These are phyloP conservation scores for Aspergillus eucalypticola DNA, from an alignment of 2,329 filamentous ascomycete species.

Conservation along the genomic window DNA sequence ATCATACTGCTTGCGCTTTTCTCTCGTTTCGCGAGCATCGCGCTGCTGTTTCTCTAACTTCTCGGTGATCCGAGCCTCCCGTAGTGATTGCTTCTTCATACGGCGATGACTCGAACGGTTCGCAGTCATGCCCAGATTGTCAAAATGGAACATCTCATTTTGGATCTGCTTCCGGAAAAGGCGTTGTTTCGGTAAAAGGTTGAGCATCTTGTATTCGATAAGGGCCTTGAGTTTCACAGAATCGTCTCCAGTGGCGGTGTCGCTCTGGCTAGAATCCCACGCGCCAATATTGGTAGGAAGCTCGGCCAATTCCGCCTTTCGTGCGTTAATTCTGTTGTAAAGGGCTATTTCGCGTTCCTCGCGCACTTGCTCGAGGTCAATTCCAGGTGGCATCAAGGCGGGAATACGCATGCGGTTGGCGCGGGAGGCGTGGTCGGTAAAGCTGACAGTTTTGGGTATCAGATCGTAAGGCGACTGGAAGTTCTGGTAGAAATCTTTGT, in stretches of 20 bases:
- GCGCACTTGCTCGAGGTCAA: conserved; percentile 81
- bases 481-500: conserved; percentile 62
- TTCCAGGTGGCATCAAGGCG: conserved; percentile 81
- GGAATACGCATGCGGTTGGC: conserved; percentile 79
- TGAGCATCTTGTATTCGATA: conserved; percentile 92
- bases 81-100: conserved; percentile 94
- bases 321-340: conserved; percentile 84
- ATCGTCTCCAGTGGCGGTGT: conserved; percentile 72
- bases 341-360: conserved; percentile 85
- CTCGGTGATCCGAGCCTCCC: conserved; percentile 95
- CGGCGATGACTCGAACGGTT: conserved; percentile 88
- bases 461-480: conserved; percentile 71
- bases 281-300: conserved; percentile 82
- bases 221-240: conserved; percentile 83
- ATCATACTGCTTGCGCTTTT: conserved; percentile 96
- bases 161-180: conserved; percentile 83
- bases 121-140: conserved; percentile 95
- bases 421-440: conserved; percentile 74
- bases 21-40: conserved; percentile 89
- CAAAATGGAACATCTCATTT: conserved; percentile 89
- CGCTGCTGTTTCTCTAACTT: conserved; percentile 99
- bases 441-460: conserved; percentile 65
- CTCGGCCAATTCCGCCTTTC: conserved; percentile 80
- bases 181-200: conserved; percentile 84
- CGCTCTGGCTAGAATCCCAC: conserved; percentile 74